These are phyloP conservation scores for Mortierella sp. DNA, from an alignment of 371 early-diverging fungal species.

Conservation along the genomic window DNA sequence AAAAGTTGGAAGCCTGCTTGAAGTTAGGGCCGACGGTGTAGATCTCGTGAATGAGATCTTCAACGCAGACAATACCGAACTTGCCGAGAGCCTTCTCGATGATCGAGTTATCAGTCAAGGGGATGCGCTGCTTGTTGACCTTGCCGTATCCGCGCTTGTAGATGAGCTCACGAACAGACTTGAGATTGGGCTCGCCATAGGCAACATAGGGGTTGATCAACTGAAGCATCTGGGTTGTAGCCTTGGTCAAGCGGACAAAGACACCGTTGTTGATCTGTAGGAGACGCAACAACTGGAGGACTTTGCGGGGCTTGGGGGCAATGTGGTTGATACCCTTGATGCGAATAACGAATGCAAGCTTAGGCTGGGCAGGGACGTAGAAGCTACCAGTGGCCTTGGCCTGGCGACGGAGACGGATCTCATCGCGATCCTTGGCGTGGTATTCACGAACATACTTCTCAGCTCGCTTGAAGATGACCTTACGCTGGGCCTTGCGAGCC, in stretches of 20 bases:
- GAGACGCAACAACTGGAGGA: conserved; percentile 98
- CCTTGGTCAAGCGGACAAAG: conserved; percentile 98
- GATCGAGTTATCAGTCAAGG: conserved; percentile 96
- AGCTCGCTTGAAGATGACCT: conserved; percentile 98
- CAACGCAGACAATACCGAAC: conserved; percentile 97
- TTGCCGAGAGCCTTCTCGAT: conserved; percentile 97
- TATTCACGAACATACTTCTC: conserved; percentile 97
- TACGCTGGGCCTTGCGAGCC: conserved; percentile 87
- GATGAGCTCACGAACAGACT: conserved; percentile 98
- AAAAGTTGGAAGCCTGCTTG: conserved; percentile 98
- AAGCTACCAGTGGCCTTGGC: conserved; percentile 93
- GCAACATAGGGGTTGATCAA: conserved; percentile 98
- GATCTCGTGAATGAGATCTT: conserved; percentile 99
- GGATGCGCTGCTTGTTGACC: conserved; percentile 96
- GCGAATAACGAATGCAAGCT: conserved; percentile 98
- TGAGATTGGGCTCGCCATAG: conserved; percentile 97
- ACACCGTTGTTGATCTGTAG: conserved; percentile 99
- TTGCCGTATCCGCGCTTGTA: conserved; percentile 99
- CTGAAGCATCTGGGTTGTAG: conserved; percentile 98
- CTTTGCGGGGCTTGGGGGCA: conserved; percentile 99
- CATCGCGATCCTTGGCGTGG: conserved; percentile 87
- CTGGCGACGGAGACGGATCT: conserved; percentile 91
- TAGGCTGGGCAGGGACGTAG: conserved; percentile 97
- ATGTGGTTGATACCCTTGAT: conserved; percentile 98
- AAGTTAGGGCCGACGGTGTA: conserved; percentile 98